Evolutionary conservation across 345 rosid species (phyloP).

Genomic region (Melaleuca quinquenervia): DNA sequence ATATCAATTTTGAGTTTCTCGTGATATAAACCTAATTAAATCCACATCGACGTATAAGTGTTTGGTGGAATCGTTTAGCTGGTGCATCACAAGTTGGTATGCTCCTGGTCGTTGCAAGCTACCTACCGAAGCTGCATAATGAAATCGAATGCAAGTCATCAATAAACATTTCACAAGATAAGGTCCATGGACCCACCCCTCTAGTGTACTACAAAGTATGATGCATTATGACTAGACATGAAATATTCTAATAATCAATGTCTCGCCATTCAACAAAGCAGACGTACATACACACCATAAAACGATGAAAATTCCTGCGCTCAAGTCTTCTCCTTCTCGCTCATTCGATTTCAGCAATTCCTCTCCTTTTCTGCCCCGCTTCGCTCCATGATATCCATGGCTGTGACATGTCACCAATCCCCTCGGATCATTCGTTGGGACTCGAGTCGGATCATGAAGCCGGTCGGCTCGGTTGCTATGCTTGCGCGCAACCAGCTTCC

Average conservation of each 20-base stretch:
- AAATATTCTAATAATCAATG: background rate
- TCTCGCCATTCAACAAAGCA: background rate
- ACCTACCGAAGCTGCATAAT: too few relatives aligned
- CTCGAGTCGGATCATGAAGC: conserved; percentile 11
- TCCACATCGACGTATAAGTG: too few relatives aligned
- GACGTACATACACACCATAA: background rate
- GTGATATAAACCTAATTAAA: too few relatives aligned
- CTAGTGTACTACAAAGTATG: background rate
- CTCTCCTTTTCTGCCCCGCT: background rate
- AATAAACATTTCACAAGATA: background rate
- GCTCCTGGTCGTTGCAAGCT: too few relatives aligned
- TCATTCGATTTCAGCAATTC: background rate
- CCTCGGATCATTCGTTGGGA: conserved; percentile 17
- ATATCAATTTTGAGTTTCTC: too few relatives aligned
- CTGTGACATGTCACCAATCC: conserved; percentile 26
- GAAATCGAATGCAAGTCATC: background rate
- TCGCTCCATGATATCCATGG: conserved; percentile 17
- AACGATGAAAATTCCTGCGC: background rate
- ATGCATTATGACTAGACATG: background rate
- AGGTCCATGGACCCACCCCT: background rate
- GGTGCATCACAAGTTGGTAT: too few relatives aligned
- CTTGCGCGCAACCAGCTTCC: conserved; percentile 19
- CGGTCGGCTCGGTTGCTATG: conserved; percentile 18
- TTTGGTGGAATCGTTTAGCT: too few relatives aligned
- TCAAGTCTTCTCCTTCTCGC: background rate